Base-by-base conservation (phyloP, 176 grass and related monocot species). In the Pontederia crassipes region DNA sequence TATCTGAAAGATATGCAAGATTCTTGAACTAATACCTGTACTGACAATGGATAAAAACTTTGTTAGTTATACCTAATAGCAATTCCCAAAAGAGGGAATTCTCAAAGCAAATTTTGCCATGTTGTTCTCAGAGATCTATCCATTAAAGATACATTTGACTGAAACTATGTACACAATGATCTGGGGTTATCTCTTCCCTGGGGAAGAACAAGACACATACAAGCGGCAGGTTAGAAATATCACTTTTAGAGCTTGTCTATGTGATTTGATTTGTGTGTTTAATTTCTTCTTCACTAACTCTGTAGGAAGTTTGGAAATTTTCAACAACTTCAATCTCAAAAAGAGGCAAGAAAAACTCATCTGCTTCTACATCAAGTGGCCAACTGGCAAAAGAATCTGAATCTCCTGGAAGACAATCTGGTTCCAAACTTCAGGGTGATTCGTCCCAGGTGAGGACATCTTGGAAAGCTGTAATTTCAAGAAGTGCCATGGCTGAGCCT, bases 91-190 rank as follows among this genome's bases (percentile, higher is more conserved):
- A 40, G 32, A 40, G 32, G 6, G 32, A 40, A 40, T 40, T 40
- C 6, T 40, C 32, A 40, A 40, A 40, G 20, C 20, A 24, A 24
- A 24, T 24, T 24, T 24, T 24, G 20, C 20, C 20, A 24, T 24
- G 20, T 24, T 24, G n/a, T n/a, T n/a, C n/a, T n/a, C n/a, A 55
- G 87, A 97, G 56, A 97, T 97, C 29, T 90, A 97, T 82, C 92
- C 92, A 20, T 77, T 97, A 61, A 97, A 84, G 83, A 90, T 97
- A 75, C 66, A 91, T 82, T 91, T 97, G 81, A 91, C 83, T 69
- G 92, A 97, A 79, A 66, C 83, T 76, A 90, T 97, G 87, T 97
- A 97, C 75, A 67, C 76, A 67, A 91, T 97, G 92, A 91, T 97
- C 83, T 97, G 92, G 92, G 73, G 75, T 48, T 97, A 97, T 74